A percentile compares a stretch with the other conserved stretches of the same genome.
Conservation (phyloP, 116 monocot genomes). For the Cymodocea nodosa region DNA sequence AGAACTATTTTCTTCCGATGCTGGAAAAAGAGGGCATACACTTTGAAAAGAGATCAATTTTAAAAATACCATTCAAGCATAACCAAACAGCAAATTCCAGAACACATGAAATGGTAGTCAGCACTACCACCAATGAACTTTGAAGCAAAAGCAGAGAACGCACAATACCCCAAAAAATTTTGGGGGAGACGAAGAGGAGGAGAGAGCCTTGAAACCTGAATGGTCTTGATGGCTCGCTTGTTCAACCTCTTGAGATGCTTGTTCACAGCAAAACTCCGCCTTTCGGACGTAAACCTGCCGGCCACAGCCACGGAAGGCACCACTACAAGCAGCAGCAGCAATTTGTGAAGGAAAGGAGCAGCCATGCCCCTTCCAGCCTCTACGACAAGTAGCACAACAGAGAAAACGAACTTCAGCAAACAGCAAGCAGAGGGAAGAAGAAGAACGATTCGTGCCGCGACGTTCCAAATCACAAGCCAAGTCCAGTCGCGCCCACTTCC, state of each 20-base stretch:
- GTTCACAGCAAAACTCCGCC: constrained; percentile 5
- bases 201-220: constrained; percentile 1
- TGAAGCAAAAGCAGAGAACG: not conserved
- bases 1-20: not conserved
- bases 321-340: not conserved
- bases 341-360: not conserved
- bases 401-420: not conserved
- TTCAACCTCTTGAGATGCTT: constrained; percentile 9
- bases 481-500: not conserved
- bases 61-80: not conserved
- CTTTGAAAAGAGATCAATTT: not conserved
- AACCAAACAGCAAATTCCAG: constrained; percentile 1
- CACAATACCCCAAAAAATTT: not conserved
- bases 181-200: not conserved
- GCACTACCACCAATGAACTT: too few species aligned
- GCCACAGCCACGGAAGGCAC: not conserved
- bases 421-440: not conserved
- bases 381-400: too few species aligned
- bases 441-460: not conserved
- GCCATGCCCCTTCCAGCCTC: not conserved
- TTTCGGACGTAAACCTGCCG: not conserved
- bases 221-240: constrained; percentile 14
- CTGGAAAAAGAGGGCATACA: not conserved
- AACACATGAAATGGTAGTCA: not conserved
- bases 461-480: not conserved